phyloP scores from a whole-genome alignment of 768 basidiomycete species.

The Cystofilobasidium ferigula region DNA sequence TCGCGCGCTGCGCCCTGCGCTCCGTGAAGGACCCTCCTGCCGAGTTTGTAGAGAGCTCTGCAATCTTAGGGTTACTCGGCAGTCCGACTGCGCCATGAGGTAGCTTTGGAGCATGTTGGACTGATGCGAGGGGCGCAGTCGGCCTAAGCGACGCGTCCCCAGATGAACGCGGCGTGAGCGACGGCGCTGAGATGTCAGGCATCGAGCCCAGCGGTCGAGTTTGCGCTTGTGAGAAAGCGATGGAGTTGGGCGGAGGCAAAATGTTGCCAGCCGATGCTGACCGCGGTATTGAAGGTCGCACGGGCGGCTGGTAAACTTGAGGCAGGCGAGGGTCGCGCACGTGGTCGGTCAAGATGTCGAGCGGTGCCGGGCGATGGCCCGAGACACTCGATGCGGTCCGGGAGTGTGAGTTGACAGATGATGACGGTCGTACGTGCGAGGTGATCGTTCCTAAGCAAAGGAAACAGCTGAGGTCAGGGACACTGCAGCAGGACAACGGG shows the following conservation, averaged over 20 bases:
- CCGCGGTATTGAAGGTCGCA: background rate
- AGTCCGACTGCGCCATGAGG: background rate
- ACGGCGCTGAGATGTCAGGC: background rate
- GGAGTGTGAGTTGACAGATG: background rate
- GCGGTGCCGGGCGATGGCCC: slow-evolving; percentile 19
- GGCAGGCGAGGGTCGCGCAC: slow-evolving; percentile 18
- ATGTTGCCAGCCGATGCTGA: background rate
- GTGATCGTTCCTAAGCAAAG: background rate
- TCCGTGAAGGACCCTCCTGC: slow-evolving; percentile 25
- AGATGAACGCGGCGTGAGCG: background rate
- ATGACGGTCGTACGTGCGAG: background rate
- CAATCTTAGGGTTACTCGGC: background rate
- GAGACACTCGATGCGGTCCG: background rate
- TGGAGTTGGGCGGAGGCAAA: background rate
- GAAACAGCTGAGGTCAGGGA: background rate
- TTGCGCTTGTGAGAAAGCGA: background rate
- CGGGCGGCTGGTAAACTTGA: slow-evolving; percentile 6
- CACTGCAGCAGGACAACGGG: background rate
- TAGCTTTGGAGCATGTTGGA: background rate
- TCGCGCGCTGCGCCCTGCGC: slow-evolving; percentile 10
- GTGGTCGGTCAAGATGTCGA: slow-evolving; percentile 8
- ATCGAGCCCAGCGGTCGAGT: background rate
- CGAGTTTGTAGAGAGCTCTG: background rate
- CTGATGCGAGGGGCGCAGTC: background rate
- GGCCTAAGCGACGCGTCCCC: background rate